Conservation (phyloP, 1,284 basidiomycete genomes). For the Xerocomus amazonicus region DNA sequence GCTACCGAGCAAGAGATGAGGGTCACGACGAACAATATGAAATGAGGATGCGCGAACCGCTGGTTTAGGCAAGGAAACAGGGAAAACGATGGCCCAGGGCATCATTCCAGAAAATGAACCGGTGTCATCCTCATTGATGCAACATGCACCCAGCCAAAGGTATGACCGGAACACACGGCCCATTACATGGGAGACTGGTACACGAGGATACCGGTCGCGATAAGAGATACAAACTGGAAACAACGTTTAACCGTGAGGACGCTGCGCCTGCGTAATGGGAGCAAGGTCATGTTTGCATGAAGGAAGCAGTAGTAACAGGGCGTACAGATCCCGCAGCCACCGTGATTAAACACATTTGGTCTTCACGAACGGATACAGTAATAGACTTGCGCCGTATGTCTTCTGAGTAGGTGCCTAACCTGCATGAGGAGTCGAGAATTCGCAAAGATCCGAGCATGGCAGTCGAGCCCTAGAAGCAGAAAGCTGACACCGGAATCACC, state of each 20-base stretch:
- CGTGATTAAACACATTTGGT: constrained; percentile 7
- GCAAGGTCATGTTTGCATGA: neutral
- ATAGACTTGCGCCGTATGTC: constrained; percentile 5
- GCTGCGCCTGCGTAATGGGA: neutral
- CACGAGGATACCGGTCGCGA: neutral
- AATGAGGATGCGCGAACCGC: constrained; percentile 2
- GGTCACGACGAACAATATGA: neutral
- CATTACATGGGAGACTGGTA: neutral
- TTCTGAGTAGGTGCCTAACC: neutral
- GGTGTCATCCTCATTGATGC: constrained; percentile 16
- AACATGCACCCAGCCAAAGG: constrained; percentile 10
- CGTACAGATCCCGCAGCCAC: constrained; percentile 13
- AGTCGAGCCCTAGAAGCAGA: constrained; percentile 9
- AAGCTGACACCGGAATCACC: neutral
- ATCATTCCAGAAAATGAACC: constrained; percentile 5
- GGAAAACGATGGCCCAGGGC: constrained; percentile 1
- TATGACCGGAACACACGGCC: neutral
- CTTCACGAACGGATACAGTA: constrained; percentile 9
- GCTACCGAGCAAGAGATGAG: constrained; percentile 1
- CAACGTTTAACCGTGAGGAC: constrained; percentile 1
- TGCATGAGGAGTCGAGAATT: neutral
- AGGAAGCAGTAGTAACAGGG: neutral
- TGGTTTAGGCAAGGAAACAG: neutral
- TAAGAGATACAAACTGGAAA: neutral
- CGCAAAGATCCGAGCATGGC: constrained; percentile 5